These are phyloP conservation scores for Astragalus membranaceus DNA, from an alignment of 306 rosid species.

Conservation along the genomic window DNA sequence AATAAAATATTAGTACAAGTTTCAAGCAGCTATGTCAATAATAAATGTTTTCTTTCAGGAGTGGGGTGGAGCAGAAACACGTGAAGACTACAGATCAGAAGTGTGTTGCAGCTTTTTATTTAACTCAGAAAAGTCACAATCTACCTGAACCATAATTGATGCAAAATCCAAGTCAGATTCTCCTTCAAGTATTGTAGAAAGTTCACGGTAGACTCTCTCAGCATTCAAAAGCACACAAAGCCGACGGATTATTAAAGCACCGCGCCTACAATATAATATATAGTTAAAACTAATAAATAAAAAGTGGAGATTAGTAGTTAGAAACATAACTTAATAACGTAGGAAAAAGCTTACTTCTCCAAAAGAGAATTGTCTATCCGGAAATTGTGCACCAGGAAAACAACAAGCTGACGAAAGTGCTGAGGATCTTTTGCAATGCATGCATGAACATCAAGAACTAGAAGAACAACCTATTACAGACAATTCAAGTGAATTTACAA, in stretches of 20 bases:
- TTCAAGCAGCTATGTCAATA: background rate
- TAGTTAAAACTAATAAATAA: background rate
- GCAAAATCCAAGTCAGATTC: constrained; percentile 89
- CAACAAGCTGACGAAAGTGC: constrained; percentile 82
- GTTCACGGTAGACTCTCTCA: constrained; percentile 87
- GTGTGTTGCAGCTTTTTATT: background rate
- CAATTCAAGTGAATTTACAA: background rate
- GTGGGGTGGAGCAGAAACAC: background rate
- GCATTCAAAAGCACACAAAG: constrained; percentile 94
- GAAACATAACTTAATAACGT: constrained; percentile 7
- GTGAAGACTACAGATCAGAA: background rate
- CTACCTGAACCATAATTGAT: constrained; percentile 91
- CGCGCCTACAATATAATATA: constrained; percentile 53
- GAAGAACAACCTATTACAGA: constrained; percentile 76
- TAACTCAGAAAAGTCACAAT: constrained; percentile 26
- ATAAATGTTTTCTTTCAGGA: background rate
- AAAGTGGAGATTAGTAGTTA: background rate
- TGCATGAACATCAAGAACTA: constrained; percentile 94
- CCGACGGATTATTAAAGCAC: constrained; percentile 89
- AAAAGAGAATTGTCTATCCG: constrained; percentile 72
- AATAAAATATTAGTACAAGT: constrained; percentile 10
- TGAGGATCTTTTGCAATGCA: constrained; percentile 81
- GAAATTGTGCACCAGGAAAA: constrained; percentile 75
- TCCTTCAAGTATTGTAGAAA: constrained; percentile 78
- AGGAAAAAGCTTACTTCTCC: constrained; percentile 63